Evolutionary conservation across 495 filamentous ascomycete genomes (phyloP), one percentile per base, ranked within the genome.

Genomic region (Umbilicaria muhlenbergii): DNA sequence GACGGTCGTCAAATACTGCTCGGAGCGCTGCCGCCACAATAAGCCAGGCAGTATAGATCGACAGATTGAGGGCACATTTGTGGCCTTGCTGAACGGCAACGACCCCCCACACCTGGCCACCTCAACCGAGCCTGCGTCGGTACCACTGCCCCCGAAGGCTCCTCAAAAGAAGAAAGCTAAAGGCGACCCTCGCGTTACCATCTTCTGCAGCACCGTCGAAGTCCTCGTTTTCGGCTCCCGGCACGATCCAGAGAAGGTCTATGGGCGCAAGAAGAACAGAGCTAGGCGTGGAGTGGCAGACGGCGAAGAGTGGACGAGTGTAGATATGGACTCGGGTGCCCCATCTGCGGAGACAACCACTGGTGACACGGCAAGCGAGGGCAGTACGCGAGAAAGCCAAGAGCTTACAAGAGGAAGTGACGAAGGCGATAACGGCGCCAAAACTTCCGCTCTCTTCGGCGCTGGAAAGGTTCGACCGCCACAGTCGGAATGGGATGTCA

Each of bases 401-500:
- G 24, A 28, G 24, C 24, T 28, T 28, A 6, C 24, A 28, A 6
- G 24, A 1, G 24, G 6, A 6, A 28, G 24, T 6, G 24, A 35
- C 3, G 46, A 32, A 2, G 46, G 39, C n/a, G 47, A 42, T 0
- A 46, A 21, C 0, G 50, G 42, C 17, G 43, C 40, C 11, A 32
- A 34, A 10, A 21, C 47, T 0, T 18, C 41, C n/a, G 18, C 32
- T 11, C 24, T 31, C 35, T 31, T 24, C 24, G 14, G n/a, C 18
- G 24, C 24, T 28, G 24, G 24, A 6, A 28, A 28, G 8, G 42
- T 61, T 7, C 61, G 66, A 0, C 61, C 59, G 7, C 52, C 61
- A n/a, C 64, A 67, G 42, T 32, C 13, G 5, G 38, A 52, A 16
- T 60, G 60, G 31, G 58, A 62, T 13, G 62, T 66, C 34, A 67